These are phyloP conservation scores for Eruca vesicaria DNA, from an alignment of 441 rosid genomes.

Conservation along the genomic window DNA sequence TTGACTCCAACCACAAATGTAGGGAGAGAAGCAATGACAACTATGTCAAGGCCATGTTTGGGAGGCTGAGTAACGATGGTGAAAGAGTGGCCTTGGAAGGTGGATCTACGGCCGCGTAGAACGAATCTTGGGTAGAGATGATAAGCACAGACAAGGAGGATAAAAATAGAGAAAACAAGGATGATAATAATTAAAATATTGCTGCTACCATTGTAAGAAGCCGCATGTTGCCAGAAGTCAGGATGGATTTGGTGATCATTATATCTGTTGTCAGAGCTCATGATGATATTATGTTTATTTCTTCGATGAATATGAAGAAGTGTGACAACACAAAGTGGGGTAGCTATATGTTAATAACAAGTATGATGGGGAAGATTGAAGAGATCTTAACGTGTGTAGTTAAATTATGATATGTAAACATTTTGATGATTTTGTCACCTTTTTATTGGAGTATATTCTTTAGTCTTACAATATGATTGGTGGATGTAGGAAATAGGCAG, in stretches of 20 bases:
- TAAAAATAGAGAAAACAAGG: conserved; percentile 36
- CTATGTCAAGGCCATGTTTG: conserved; percentile 46
- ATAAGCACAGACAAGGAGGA: conserved; percentile 33
- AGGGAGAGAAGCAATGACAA: conserved; percentile 47
- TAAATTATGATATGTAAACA: neutral
- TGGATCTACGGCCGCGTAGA: conserved; percentile 32
- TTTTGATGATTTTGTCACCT: neutral
- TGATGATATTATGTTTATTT: neutral
- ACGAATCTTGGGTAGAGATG: conserved; percentile 43
- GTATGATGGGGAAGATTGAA: neutral
- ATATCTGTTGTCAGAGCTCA: neutral
- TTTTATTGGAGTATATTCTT: neutral
- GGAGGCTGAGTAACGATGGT: conserved; percentile 31
- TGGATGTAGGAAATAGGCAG: neutral
- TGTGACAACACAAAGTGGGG: neutral
- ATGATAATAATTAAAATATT: conserved; percentile 44
- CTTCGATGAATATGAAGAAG: neutral
- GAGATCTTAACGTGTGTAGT: neutral
- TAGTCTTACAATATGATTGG: neutral
- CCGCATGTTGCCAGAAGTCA: neutral
- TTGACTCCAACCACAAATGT: conserved; percentile 35
- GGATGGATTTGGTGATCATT: neutral
- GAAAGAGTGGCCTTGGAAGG: neutral
- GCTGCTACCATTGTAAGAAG: conserved; percentile 35
- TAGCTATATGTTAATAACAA: conserved; percentile 3